These are phyloP conservation scores for Dryadomyces sulphureus DNA, from an alignment of 2,329 filamentous ascomycete species.

Conservation along the genomic window DNA sequence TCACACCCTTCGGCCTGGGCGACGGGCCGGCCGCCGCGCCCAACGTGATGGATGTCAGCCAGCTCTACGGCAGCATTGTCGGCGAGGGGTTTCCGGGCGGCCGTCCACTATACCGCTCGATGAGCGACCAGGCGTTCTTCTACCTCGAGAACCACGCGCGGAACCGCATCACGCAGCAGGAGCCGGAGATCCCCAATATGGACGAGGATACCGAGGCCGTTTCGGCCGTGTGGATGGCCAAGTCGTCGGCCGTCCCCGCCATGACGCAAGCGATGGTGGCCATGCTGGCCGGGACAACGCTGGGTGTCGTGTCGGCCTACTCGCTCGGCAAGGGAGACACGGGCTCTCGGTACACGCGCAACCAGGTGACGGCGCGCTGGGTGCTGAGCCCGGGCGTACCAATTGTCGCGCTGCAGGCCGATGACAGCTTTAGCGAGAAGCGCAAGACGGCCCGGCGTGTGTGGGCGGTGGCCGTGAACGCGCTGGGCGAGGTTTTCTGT, in stretches of 20 bases:
- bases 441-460: constrained; percentile 56
- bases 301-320: constrained; percentile 72
- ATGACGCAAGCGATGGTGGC: constrained; percentile 66
- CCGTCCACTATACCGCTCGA: constrained; percentile 60
- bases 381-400: constrained; percentile 77
- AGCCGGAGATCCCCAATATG: constrained; percentile 63
- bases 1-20: constrained; percentile 63
- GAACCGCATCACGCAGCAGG: constrained; percentile 43
- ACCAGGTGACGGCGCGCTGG: constrained; percentile 80
- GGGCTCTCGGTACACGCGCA: constrained; percentile 49
- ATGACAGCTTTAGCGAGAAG: constrained; percentile 64
- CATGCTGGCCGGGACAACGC: constrained; percentile 69
- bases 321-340: constrained; percentile 48
- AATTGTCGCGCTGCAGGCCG: constrained; percentile 68
- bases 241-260: constrained; percentile 55
- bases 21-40: constrained; percentile 64
- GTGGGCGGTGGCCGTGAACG: constrained; percentile 90
- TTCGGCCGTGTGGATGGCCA: constrained; percentile 79
- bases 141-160: constrained; percentile 46
- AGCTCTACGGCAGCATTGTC: constrained; percentile 66
- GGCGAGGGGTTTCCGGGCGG: constrained; percentile 81
- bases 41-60: constrained; percentile 84
- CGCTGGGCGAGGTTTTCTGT: constrained; percentile 82
- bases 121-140: constrained; percentile 60
- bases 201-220: constrained; percentile 56